Evolutionary conservation across 768 basidiomycete species (phyloP).

Genomic region (Neoboletus subvelutipes): DNA sequence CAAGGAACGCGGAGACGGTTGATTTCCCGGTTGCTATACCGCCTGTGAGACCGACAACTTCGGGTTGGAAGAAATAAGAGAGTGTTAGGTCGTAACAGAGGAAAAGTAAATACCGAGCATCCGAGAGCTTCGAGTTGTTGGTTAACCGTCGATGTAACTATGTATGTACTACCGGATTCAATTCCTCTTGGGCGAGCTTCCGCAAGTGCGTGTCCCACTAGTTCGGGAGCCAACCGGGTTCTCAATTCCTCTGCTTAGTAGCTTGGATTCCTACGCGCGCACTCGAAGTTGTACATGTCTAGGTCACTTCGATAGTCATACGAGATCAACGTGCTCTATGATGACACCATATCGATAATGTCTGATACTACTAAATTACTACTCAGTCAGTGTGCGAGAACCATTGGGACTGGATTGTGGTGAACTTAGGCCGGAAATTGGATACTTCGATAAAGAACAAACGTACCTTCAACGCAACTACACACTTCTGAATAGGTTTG

Average conservation of each 20-base stretch:
- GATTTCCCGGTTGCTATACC: constrained; percentile 98
- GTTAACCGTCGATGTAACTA: too few species aligned
- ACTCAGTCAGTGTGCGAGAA: background rate
- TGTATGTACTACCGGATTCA: too few species aligned
- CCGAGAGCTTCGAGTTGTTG: background rate
- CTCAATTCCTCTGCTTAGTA: background rate
- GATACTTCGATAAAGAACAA: background rate
- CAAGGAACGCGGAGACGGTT: constrained; percentile 77
- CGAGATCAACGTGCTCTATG: background rate
- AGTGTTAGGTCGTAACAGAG: background rate
- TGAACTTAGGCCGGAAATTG: too few species aligned
- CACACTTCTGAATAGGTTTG: background rate
- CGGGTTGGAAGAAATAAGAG: background rate
- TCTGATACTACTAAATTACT: background rate
- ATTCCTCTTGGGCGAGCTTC: too few species aligned
- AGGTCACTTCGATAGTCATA: too few species aligned
- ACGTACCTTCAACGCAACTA: background rate
- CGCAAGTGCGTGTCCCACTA: too few species aligned
- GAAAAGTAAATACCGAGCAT: constrained; percentile 20
- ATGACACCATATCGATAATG: background rate
- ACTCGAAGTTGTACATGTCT: background rate
- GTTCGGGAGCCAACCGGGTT: too few species aligned
- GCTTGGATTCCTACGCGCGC: background rate
- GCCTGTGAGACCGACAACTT: constrained; percentile 93
- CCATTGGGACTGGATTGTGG: constrained; percentile 1